Evolutionary conservation across 2,329 filamentous ascomycete genomes (phyloP).

Genomic region (Colletotrichum noveboracense): DNA sequence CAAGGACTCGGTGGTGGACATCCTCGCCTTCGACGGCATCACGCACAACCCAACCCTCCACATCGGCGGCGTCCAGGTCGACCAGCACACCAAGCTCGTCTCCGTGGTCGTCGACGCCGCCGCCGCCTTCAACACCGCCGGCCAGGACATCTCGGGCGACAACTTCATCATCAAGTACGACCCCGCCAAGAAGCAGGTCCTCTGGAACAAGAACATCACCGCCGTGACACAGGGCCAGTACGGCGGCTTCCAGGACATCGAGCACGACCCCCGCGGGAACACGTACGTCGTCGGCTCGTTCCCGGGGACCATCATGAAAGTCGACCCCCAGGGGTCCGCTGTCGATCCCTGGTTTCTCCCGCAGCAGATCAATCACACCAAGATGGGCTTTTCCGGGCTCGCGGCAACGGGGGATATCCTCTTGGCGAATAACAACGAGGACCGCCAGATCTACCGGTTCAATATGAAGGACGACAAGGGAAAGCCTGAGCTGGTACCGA

Average conservation of each 20-base stretch:
- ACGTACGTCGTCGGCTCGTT: slow-evolving; percentile 24
- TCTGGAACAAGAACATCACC: slow-evolving; percentile 25
- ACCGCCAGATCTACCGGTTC: slow-evolving; percentile 22
- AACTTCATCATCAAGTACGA: slow-evolving; percentile 27
- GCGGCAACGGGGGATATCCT: slow-evolving; percentile 11
- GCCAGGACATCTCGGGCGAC: slow-evolving; percentile 21
- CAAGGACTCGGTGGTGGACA: slow-evolving; percentile 16
- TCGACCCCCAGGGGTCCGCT: slow-evolving; percentile 10
- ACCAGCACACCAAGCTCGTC: slow-evolving; percentile 16
- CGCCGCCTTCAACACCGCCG: slow-evolving; percentile 21
- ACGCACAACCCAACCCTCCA: slow-evolving; percentile 20
- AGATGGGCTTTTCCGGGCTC: slow-evolving; percentile 23
- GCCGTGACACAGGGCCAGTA: slow-evolving; percentile 19
- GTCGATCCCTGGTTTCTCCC: slow-evolving; percentile 24
- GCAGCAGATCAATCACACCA: slow-evolving; percentile 7
- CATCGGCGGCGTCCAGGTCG: slow-evolving; percentile 22
- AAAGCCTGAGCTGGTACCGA: slow-evolving; percentile 17
- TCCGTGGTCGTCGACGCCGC: slow-evolving; percentile 23
- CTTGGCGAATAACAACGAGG: slow-evolving; percentile 16
- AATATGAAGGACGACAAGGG: slow-evolving; percentile 19
- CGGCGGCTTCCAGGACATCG: slow-evolving; percentile 25
- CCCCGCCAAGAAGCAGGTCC: slow-evolving; percentile 13
- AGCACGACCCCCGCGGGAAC: slow-evolving; percentile 22
- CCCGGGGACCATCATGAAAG: slow-evolving; percentile 23
- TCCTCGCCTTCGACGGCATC: slow-evolving; percentile 21